phyloP scores from a whole-genome alignment of 106 monocot species.

The Gastrodia elata region DNA sequence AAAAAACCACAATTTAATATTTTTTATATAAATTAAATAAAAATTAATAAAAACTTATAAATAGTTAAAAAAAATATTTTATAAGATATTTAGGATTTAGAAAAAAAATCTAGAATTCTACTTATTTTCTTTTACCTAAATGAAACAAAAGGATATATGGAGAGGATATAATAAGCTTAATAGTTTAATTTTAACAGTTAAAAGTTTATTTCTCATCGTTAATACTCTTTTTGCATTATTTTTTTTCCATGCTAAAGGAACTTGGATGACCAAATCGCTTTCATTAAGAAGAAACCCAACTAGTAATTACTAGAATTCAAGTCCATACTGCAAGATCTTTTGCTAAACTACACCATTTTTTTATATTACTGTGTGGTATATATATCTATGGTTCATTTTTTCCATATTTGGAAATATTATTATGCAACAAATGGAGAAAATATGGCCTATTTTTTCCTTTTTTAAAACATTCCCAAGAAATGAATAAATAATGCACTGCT shows the following conservation, averaged over 20 bases:
- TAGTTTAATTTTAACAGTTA: not conserved
- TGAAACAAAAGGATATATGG: too few species aligned
- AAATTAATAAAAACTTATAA: not conserved
- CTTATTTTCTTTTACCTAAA: too few species aligned
- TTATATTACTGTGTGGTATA: too few species aligned
- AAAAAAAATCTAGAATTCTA: too few species aligned
- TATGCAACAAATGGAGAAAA: not conserved
- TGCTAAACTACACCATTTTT: not conserved
- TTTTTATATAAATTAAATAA: not conserved
- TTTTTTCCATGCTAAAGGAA: not conserved
- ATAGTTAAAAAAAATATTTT: too few species aligned
- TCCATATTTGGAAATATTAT: not conserved
- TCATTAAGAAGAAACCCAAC: not conserved
- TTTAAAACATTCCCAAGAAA: not conserved
- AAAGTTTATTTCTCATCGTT: not conserved
- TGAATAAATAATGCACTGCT: not conserved
- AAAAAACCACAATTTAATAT: too few species aligned
- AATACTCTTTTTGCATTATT: not conserved
- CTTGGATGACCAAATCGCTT: not conserved
- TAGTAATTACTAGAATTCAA: not conserved
- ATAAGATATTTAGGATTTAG: too few species aligned
- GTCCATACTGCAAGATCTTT: not conserved
- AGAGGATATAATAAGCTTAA: too few species aligned
- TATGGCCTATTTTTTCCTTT: not conserved
- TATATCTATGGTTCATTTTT: not conserved